Evolutionary conservation across 495 filamentous ascomycete species (phyloP).

Genomic region (Penicillium cataractarum): DNA sequence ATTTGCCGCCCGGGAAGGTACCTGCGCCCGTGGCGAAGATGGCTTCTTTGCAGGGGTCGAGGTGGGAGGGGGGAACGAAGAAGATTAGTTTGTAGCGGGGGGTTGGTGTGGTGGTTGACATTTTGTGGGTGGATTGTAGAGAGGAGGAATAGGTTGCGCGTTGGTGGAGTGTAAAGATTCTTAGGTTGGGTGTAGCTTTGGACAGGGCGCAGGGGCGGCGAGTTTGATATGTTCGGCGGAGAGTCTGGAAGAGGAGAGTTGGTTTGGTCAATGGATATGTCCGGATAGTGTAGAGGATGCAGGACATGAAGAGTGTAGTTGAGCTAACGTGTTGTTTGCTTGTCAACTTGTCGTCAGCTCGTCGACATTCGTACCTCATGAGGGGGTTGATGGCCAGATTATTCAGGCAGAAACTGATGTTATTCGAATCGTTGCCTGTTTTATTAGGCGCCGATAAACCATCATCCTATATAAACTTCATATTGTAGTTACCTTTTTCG

Average conservation of each 20-base stretch:
- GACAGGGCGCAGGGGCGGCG: too few relatives aligned
- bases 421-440: neutral
- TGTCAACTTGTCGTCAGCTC: too few relatives aligned
- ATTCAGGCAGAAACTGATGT: neutral
- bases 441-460: neutral
- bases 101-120: slow-evolving; percentile 19
- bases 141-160: neutral
- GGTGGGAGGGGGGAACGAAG: slow-evolving; percentile 45
- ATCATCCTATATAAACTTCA: neutral
- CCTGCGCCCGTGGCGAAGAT: slow-evolving; percentile 51
- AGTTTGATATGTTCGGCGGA: neutral
- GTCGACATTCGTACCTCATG: neutral
- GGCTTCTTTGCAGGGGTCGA: slow-evolving; percentile 50
- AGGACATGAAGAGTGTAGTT: slow-evolving; percentile 3
- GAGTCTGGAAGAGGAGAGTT: neutral
- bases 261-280: neutral
- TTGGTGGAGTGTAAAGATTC: neutral
- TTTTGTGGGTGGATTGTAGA: neutral
- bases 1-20: slow-evolving; percentile 47
- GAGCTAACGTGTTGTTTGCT: neutral
- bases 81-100: slow-evolving; percentile 55
- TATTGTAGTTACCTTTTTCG: too few relatives aligned
- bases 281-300: neutral
- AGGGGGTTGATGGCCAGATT: neutral
- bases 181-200: neutral